Base-by-base conservation (phyloP, 129 eudicot genomes). In the Lonicera japonica region DNA sequence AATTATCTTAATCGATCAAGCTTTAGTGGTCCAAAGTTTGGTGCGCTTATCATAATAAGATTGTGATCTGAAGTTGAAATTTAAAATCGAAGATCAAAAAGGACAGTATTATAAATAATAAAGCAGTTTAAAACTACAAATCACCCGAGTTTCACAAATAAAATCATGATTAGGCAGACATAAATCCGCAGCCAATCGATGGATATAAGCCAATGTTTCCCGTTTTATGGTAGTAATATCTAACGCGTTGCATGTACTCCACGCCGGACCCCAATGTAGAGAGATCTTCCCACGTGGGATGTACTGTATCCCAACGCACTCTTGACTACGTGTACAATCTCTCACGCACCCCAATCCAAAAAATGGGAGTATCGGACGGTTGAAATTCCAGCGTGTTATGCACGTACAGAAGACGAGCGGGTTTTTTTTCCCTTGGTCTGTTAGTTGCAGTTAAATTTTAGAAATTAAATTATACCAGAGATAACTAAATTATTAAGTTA, bases 171-270 rank as follows among this genome's bases (percentile, higher is more conserved):
- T 10, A 34, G 59, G 59, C 10, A 11, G 59, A 55, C 59, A 62
- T 62, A 46, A 62, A 62, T 62, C 67, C 41, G 21, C 61, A 56
- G 43, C 61, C 39, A 56, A 23, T 56, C 40, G 21, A 63, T 5
- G 23, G 43, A 23, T 11, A 5, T 41, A 46, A 23, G 21, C 5
- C 23, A 18, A 11, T 63, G 68, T 63, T 41, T 63, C 68, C 57
- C 21, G 15, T 63, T 47, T 7, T 11, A 21, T 4, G 21, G 55
- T 39, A 45, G 56, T 45, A 46, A 45, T 46, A 46, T 63, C 68
- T 21, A 47, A 48, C 56, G 46, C 58, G 45, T 63, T n/a, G 68
- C 68, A 63, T 47, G 56, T 17, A 47, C 58, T 48, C 52, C 55
- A 56, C 61, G 40, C 12, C 11, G n/a, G 34, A 56, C 19, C 14